Percentiles rank a stretch among this genome's conserved stretches.
Evolutionary conservation across 306 rosid genomes (phyloP).

Genomic region (Medicago ruthenica): DNA sequence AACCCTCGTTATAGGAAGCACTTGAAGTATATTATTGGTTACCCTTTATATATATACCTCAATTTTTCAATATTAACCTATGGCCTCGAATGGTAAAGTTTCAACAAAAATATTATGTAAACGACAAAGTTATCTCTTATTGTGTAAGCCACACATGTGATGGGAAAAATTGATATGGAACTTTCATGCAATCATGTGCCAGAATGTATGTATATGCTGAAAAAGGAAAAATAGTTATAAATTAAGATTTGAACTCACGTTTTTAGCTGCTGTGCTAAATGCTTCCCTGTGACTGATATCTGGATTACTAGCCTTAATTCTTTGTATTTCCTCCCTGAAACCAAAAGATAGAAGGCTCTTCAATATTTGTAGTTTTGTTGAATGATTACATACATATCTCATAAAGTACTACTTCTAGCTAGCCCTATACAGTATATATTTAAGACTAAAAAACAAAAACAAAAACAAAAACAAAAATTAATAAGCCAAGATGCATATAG

Average conservation of each 20-base stretch:
- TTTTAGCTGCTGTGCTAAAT: slow-evolving; percentile 96
- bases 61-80: not conserved
- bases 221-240: slow-evolving; percentile 25
- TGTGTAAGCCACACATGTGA: slow-evolving; percentile 38
- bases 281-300: slow-evolving; percentile 98
- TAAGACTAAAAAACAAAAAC: not conserved
- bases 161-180: slow-evolving; percentile 1
- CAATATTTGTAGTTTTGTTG: not conserved
- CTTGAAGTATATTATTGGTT: not conserved
- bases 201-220: slow-evolving; percentile 18
- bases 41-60: slow-evolving; percentile 29
- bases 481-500: no score
- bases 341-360: not conserved
- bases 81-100: slow-evolving; percentile 9
- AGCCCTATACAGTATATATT: not conserved
- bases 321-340: slow-evolving; percentile 95
- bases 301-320: slow-evolving; percentile 95
- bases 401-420: not conserved
- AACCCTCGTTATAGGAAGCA: not conserved
- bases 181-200: slow-evolving; percentile 32
- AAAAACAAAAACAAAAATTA: not conserved
- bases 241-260: slow-evolving; percentile 61
- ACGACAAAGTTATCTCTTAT: slow-evolving; percentile 38
- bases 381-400: not conserved
- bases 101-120: slow-evolving; percentile 20